A percentile compares a stretch with the other conserved stretches of the same genome.
phyloP scores from a whole-genome alignment of 176 grass and related monocot species.

The Oryza australiensis region DNA sequence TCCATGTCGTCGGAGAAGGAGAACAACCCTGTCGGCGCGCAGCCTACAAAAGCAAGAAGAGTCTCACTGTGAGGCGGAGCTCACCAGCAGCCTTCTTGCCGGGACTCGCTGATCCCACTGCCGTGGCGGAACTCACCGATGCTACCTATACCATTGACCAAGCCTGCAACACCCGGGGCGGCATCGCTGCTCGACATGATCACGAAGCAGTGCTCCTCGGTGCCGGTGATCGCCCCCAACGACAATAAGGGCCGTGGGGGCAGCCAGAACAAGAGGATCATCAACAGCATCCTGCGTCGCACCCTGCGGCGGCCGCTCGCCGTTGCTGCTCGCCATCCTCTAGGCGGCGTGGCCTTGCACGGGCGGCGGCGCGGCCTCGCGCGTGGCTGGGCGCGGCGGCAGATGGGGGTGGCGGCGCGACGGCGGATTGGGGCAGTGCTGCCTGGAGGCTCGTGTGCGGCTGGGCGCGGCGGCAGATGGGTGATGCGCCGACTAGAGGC shows the following conservation, averaged over 20 bases:
- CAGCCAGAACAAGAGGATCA: conserved; percentile 60
- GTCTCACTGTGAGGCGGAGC: conserved; percentile 51
- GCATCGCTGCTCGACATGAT: conserved; percentile 27
- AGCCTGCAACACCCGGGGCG: conserved; percentile 14
- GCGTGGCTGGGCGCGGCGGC: too few species aligned
- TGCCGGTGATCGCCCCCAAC: not conserved
- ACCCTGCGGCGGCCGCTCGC: too few species aligned
- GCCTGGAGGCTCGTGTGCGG: too few species aligned
- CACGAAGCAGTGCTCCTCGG: conserved; percentile 35
- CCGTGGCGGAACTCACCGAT: conserved; percentile 43
- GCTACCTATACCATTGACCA: conserved; percentile 53
- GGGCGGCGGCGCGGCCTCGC: too few species aligned
- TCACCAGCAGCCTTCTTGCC: conserved; percentile 33
- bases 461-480: too few species aligned
- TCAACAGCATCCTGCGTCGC: conserved; percentile 74
- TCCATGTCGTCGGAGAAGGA: conserved; percentile 72
- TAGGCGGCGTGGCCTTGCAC: too few species aligned
- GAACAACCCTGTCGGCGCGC: too few species aligned
- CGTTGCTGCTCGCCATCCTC: too few species aligned
- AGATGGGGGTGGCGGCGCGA: too few species aligned
- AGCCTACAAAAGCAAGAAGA: conserved; percentile 40
- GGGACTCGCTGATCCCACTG: conserved; percentile 46
- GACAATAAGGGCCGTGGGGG: conserved; percentile 10
- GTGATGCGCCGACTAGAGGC: too few species aligned
- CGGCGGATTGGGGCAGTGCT: too few species aligned